Base-by-base conservation (phyloP, 495 filamentous ascomycete species). In the Aspergillus sparsus region DNA sequence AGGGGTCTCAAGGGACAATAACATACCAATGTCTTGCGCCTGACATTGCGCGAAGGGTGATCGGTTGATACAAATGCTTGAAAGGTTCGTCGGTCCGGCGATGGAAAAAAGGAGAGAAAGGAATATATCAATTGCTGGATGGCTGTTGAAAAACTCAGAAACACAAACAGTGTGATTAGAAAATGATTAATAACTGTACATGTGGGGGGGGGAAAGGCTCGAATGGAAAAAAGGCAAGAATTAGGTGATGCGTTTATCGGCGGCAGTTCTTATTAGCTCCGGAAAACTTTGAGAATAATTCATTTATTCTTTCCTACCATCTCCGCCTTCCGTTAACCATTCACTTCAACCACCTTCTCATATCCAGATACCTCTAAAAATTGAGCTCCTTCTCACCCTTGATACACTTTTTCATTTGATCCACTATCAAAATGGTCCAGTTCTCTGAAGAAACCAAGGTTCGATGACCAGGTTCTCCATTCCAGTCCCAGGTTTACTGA, bases 391-490 rank as follows among this genome's bases (percentile, higher is more conserved):
- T 34, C 34, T 51, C 33, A 58, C 41, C 31, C 58, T 27, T 36
- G 5, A 16, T 52, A 27, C 21, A 53, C 5, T 13, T 15, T 18
- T 62, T 39, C 3, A 11, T 42, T 52, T 57, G 46, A 7, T 53
- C 27, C 53, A 53, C 53, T 53, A n/a, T 44, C 75, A 83, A 68
- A 55, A 91, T 89, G 83, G 89, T 94, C 69, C 86, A 92, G 77
- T 87, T 98, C 63, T 98, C 94, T 37, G 94, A 98, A 73, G 94
- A 98, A 78, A 90, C 91, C 64, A 98, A 97, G 87, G 93, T 96
- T 69, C 58, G 73, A 57, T 41, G 27, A n/a, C 16, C 36, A 16
- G 16, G n/a, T 10, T 42, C 34, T 15, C 4, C 18, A 13, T 49
- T 49, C 11, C 3, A 13, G 37, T 11, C 37, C 13, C 21, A 35